These are phyloP conservation scores for Chalciporus sphaerocephalus DNA, from an alignment of 768 basidiomycete species.

Conservation along the genomic window DNA sequence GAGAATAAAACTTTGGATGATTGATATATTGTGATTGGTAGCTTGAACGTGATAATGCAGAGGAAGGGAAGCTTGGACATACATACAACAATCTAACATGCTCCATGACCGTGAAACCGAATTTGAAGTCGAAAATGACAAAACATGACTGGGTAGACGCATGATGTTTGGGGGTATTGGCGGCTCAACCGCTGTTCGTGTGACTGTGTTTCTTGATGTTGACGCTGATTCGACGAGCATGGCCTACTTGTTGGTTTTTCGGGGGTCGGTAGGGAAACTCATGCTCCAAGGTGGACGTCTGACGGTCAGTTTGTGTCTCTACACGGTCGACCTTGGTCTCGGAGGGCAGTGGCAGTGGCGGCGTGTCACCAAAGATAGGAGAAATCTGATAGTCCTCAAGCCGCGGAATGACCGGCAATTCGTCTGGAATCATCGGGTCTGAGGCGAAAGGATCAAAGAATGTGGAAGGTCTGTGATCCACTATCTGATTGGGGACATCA, in stretches of 20 bases:
- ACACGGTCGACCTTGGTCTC: not conserved
- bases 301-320: not conserved
- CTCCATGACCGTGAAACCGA: not conserved
- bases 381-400: constrained; percentile 5
- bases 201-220: constrained; percentile 28
- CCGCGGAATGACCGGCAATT: constrained; percentile 12
- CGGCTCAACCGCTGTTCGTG: constrained; percentile 11
- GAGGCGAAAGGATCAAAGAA: constrained; percentile 24
- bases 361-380: not conserved
- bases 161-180: not conserved
- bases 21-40: not conserved
- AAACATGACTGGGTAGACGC: not conserved
- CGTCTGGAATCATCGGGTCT: constrained; percentile 6
- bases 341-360: not conserved
- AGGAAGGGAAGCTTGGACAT: not conserved
- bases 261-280: constrained; percentile 34
- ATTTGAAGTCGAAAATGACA: not conserved
- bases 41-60: not conserved
- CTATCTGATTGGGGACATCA: constrained; percentile 1
- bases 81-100: constrained; percentile 1
- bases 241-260: constrained; percentile 32
- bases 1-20: not conserved
- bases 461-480: not conserved
- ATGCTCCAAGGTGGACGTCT: constrained; percentile 3
- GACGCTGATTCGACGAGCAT: constrained; percentile 39